Conservation (phyloP, 768 basidiomycete species). For the Mycena vulgaris region DNA sequence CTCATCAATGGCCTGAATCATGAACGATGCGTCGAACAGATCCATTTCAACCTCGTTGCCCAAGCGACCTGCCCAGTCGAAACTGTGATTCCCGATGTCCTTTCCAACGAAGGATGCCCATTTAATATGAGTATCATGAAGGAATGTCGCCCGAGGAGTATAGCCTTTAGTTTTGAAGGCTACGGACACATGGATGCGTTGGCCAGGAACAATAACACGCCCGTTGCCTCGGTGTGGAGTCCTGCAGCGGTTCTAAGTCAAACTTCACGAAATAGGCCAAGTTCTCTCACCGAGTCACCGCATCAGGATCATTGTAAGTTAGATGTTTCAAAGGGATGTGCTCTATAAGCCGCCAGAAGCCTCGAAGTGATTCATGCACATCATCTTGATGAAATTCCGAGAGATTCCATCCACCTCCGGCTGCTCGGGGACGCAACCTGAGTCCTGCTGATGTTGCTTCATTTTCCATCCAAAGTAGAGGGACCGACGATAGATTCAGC, state of each 20-base stretch:
- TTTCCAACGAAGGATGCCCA: conserved; percentile 10
- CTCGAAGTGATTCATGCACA: neutral
- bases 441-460: conserved; percentile 8
- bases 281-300: neutral
- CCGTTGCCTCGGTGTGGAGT: neutral
- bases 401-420: neutral
- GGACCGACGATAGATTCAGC: conserved; percentile 9
- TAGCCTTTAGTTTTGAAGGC: conserved; percentile 7
- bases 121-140: neutral
- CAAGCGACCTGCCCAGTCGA: too few species aligned
- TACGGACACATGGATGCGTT: too few species aligned
- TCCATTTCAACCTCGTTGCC: too few species aligned
- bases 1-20: too few species aligned
- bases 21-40: too few species aligned
- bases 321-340: neutral
- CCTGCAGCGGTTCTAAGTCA: neutral
- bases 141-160: neutral
- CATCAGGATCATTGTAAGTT: too few species aligned
- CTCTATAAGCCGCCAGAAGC: neutral
- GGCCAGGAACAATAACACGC: conserved; percentile 5
- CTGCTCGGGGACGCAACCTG: neutral
- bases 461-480: conserved; percentile 18
- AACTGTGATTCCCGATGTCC: too few species aligned
- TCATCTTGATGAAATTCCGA: neutral
- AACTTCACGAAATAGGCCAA: neutral